Evolutionary conservation across 2,329 filamentous ascomycete genomes (phyloP), one percentile per base, ranked within the genome.

Genomic region (Cytospora leucostoma): DNA sequence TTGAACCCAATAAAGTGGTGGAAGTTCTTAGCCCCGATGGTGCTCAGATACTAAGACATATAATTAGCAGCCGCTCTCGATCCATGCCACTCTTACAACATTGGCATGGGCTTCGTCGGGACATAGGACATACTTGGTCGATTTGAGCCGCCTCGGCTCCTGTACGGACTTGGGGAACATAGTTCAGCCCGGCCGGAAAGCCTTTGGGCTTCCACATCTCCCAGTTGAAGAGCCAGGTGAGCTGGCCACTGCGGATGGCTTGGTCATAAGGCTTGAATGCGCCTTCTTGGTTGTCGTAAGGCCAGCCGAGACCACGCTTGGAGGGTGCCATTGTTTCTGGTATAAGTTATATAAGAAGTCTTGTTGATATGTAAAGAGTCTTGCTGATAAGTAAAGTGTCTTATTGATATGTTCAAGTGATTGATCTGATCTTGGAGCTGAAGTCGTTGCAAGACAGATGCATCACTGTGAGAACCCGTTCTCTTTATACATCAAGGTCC

Each of bases 161-260:
- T 27, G 61, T 62, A 15, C 61, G 61, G 12, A 62, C 61, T 32
- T 62, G 61, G 7, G 61, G 61, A 17, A 62, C 54, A 34, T 62
- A 62, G 12, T 50, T 47, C 4, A 62, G 49, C 12, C 61, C 61
- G 32, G 61, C 55, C 11, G 61, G 61, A 1, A 62, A 27, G 6
- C 61, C 61, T 13, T 59, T 44, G 49, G 55, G 61, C 55, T 59
- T 62, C 61, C 61, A 62, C 61, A 62, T 62, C 54, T 62, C 61
- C 61, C 61, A 59, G 55, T 62, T 62, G 54, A 62, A 62, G 13
- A 62, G 54, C 61, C 61, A 62, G 8, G 61, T 59, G 37, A 62
- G 54, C 33, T 50, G 34, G 5, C 59, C 8, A 34, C 53, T 51
- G 34, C 59, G 50, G 35, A 62, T 27, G 11, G 61, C 61, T 12